Conservation (phyloP, 805 yeast species). For the Saturnispora saitoi region DNA sequence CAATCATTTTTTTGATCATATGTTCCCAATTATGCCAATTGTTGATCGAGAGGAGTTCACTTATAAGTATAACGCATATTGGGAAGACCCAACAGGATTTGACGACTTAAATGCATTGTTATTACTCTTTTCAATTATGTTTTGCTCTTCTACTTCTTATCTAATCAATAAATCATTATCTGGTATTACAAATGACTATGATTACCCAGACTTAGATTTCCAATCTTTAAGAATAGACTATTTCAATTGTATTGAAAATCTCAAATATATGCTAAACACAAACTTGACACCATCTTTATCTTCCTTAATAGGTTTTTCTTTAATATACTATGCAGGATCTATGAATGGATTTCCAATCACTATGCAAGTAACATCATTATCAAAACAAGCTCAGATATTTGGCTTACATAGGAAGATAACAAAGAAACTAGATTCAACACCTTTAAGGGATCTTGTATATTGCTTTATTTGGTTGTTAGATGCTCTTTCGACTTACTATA, state of each 20-base stretch:
- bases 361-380: constrained; percentile 14
- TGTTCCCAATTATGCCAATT: constrained; percentile 19
- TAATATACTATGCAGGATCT: constrained; percentile 18
- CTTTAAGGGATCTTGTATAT: constrained; percentile 16
- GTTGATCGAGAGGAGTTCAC: constrained; percentile 18
- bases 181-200: background rate
- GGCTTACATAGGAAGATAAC: constrained; percentile 18
- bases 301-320: constrained; percentile 12
- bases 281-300: constrained; percentile 18
- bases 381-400: constrained; percentile 14
- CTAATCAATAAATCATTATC: constrained; percentile 3
- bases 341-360: constrained; percentile 15
- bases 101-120: constrained; percentile 13
- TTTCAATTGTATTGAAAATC: constrained; percentile 17
- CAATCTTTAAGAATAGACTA: constrained; percentile 11
- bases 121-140: constrained; percentile 16
- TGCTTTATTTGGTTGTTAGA: constrained; percentile 19
- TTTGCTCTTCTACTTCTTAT: constrained; percentile 16
- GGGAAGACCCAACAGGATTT: constrained; percentile 10
- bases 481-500: constrained; percentile 17
- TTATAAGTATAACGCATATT: constrained; percentile 13
- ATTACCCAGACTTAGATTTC: constrained; percentile 1
- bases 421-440: constrained; percentile 5
- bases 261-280: constrained; percentile 14
- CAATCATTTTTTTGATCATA: constrained; percentile 15